Conservation (phyloP, 2,329 filamentous ascomycete species). For the Emergomyces orientalis region DNA sequence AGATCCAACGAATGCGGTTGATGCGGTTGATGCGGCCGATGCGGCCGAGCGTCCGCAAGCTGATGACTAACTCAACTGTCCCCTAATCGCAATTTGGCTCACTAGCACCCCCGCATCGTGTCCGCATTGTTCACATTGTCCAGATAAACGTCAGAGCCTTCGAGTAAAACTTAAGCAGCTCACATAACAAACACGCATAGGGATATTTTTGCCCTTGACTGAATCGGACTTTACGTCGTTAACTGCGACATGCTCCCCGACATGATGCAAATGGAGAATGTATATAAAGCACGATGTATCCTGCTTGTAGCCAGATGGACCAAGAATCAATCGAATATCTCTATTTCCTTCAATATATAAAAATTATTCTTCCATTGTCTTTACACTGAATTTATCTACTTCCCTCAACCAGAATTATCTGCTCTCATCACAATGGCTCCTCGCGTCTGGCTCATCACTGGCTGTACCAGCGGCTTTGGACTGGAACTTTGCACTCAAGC, state of each 20-base stretch:
- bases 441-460: constrained; percentile 30
- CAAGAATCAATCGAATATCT: background rate
- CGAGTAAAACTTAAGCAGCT: no score
- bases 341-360: background rate
- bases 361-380: background rate
- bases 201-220: no score
- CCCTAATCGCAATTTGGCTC: no score
- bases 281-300: background rate
- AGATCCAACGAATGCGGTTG: no score
- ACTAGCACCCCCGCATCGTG: no score
- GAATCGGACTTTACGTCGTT: background rate
- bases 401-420: background rate
- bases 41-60: background rate
- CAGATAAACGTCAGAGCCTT: no score
- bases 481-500: constrained; percentile 21
- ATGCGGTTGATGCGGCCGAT: background rate
- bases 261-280: background rate
- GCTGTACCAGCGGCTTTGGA: constrained; percentile 29
- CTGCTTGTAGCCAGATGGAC: background rate
- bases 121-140: no score
- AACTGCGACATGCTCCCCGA: background rate
- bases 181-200: no score
- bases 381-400: background rate
- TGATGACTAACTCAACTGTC: no score
- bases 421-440: constrained; percentile 11